These are phyloP conservation scores for Ophiostoma himal-ulmi DNA, from an alignment of 2,329 filamentous ascomycete species.

Conservation along the genomic window DNA sequence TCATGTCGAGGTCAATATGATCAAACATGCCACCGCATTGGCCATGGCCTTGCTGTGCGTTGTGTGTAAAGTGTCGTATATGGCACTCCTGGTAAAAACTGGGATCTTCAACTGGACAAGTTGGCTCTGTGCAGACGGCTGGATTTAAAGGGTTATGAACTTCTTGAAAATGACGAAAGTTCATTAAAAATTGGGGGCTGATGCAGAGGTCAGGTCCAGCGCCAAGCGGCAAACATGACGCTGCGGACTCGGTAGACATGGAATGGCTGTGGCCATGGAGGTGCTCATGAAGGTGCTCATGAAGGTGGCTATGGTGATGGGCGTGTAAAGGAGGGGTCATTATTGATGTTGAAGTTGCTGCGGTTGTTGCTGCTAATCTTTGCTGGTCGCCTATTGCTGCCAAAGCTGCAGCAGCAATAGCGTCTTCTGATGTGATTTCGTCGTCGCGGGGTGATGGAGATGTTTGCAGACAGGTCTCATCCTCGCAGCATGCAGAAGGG, in stretches of 20 bases:
- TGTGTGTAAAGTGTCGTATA: conserved; percentile 19
- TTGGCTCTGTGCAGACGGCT: conserved; percentile 20
- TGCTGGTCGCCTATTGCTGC: conserved; percentile 23
- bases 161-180: conserved; percentile 26
- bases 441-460: neutral
- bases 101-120: conserved; percentile 27
- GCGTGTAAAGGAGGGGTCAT: conserved; percentile 1
- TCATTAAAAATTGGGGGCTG: conserved; percentile 27
- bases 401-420: conserved; percentile 26
- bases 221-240: conserved; percentile 18
- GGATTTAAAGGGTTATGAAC: conserved; percentile 26
- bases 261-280: conserved; percentile 13
- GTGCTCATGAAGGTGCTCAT: neutral
- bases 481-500: conserved; percentile 26
- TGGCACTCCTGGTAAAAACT: conserved; percentile 27
- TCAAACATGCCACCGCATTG: conserved; percentile 18
- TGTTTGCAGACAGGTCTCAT: conserved; percentile 24
- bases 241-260: neutral
- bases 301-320: conserved; percentile 11
- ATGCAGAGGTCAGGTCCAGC: conserved; percentile 24
- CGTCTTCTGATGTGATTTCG: conserved; percentile 23
- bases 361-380: conserved; percentile 17
- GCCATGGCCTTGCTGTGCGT: neutral
- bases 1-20: conserved; percentile 21
- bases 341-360: conserved; percentile 15